Base-by-base conservation (phyloP, 176 grass and related monocot genomes). In the Lolium perenne region DNA sequence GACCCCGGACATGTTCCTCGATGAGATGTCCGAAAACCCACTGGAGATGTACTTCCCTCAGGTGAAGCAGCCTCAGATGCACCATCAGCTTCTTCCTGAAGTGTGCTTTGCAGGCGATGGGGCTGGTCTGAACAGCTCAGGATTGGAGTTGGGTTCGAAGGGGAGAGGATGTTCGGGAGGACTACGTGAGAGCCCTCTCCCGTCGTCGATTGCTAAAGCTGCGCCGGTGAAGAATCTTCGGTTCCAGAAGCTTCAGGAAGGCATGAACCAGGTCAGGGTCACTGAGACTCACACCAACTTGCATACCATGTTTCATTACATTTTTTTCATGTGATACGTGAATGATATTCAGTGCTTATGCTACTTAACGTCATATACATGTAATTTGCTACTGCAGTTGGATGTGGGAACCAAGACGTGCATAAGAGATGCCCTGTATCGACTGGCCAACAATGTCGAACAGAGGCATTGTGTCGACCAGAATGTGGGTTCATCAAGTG, bases 191-290 rank as follows among this genome's bases (percentile, higher is more conserved):
- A 84, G 76, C 11, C 55, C 54, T 48, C 17, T 51, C 35, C 71
- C 83, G 12, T 1, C 71, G 10, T 1, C 65, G 16, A 47, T 54
- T 64, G 65, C 80, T 4, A 45, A 75, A 35, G 68, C 88, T 68
- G 74, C 87, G 15, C 77, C 80, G 16, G 67, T 80, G 2, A 90
- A 90, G 79, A 61, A 40, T 48, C 20, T 82, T 50, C 75, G 86
- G 14, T 92, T 95, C 81, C 80, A 91, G 16, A 90, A 91, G 80
- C 90, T 95, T 87, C 93, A 89, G 71, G 53, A 89, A 59, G 71
- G 84, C 35, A 71, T 92, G 65, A 80, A 86, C 75, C 88, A 92
- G 88, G 93, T 95, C 73, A 7, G 41, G 4, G 41, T 35, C 32
- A 18, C 15, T 8, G 13, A 63, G 58, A 59, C 23, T 43, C 74